Base-by-base conservation (phyloP, 306 rosid species). In the Pyrus betulifolia region DNA sequence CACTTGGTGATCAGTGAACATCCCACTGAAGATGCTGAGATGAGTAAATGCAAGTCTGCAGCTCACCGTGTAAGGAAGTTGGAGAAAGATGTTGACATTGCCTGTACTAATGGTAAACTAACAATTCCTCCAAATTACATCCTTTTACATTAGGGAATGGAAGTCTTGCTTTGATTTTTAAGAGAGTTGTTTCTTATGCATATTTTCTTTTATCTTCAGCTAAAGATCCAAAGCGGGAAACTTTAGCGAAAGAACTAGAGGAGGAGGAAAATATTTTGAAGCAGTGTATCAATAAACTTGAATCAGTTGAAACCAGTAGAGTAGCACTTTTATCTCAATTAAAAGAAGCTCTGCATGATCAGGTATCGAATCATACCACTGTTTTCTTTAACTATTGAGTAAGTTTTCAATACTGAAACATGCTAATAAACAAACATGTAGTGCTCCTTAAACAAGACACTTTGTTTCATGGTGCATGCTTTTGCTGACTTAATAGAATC, bases 161-260 rank as follows among this genome's bases (percentile, higher is more conserved):
- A 35, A 17, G 63, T 60, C 28, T 63, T 51, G 30, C 40, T 4
- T 25, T 25, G 64, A 44, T 76, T 71, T 25, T 19, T 31, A 74
- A 59, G 67, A 31, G 59, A 49, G 58, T 78, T 31, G 22, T 68
- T 72, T 86, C 70, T 82, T 78, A 82, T 75, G 80, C 82, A 75
- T 81, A 70, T 61, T 75, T 84, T 77, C 67, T 54, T 82, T 84
- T 54, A 57, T 74, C 79, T 76, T 80, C 97, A 92, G 97, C 85
- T 11, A 94, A 91, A 82, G 93, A 91, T 85, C 93, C 98, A 49
- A 91, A 86, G 86, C 85, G 93, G 79, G 90, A 86, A 79, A 82
- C 61, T 81, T 74, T 90, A 84, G 82, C 90, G 19, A 91, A 84
- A 87, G 96, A 86, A 69, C 85, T 94, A 25, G 91, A 86, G 85